A percentile compares a stretch with the other conserved stretches of the same genome.
Conservation (phyloP, 257 asterid species). For the Hygrophila difformis region DNA sequence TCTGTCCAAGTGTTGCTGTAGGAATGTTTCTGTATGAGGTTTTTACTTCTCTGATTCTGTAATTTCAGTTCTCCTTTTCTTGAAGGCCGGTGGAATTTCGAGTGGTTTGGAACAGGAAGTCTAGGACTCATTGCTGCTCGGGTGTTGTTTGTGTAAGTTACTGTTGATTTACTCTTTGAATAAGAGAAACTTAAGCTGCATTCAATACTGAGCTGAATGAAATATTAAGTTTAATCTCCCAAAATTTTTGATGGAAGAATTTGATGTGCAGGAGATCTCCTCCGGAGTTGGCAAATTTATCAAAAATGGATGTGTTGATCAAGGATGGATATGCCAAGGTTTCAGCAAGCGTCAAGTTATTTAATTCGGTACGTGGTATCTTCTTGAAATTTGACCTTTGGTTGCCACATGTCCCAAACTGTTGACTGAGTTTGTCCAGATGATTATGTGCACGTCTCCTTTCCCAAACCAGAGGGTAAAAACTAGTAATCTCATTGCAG, state of each 20-base stretch:
- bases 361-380: slow-evolving; percentile 45
- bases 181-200: neutral
- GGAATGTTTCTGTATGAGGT: neutral
- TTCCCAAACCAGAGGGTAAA: no score
- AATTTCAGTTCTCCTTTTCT: slow-evolving; percentile 52
- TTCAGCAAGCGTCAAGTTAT: slow-evolving; percentile 53
- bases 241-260: slow-evolving; percentile 10
- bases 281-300: slow-evolving; percentile 55
- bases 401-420: neutral
- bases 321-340: slow-evolving; percentile 70
- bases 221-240: no score
- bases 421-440: neutral
- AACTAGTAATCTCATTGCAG: slow-evolving; percentile 33
- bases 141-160: slow-evolving; percentile 53
- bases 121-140: slow-evolving; percentile 58
- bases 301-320: slow-evolving; percentile 63
- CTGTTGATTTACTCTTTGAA: neutral
- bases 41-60: slow-evolving; percentile 21
- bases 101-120: slow-evolving; percentile 75
- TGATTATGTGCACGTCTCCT: no score
- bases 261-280: slow-evolving; percentile 68
- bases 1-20: neutral
- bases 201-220: no score
- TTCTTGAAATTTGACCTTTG: neutral
- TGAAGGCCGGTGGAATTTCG: slow-evolving; percentile 56